Percentiles rank a stretch among this genome's conserved stretches.
phyloP scores from a whole-genome alignment of 164 flowering plant species.

The Piper betle region DNA sequence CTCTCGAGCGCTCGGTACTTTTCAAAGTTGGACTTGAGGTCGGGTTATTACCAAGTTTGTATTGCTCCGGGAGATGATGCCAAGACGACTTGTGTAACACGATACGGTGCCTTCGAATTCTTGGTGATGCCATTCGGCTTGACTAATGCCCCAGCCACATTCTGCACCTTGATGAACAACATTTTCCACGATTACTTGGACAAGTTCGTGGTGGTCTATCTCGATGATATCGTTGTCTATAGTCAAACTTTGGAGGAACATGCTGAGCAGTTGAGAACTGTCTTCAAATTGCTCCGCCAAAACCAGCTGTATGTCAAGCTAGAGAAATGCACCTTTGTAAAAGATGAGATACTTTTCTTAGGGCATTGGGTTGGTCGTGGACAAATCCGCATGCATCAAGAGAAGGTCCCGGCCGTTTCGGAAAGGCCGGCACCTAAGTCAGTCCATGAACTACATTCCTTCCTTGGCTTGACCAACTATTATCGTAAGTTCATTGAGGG shows the following conservation, averaged over 20 bases:
- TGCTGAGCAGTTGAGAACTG: background rate
- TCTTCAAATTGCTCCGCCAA: background rate
- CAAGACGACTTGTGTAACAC: background rate
- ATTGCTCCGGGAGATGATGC: conserved; percentile 3
- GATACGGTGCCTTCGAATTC: conserved; percentile 2
- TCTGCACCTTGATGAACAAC: conserved; percentile 5
- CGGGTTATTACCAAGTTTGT: background rate
- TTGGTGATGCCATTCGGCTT: conserved; percentile 6
- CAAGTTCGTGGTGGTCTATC: conserved; percentile 1
- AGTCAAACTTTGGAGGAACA: background rate
- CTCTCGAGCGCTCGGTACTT: background rate
- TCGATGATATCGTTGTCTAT: background rate
- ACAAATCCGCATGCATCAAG: background rate
- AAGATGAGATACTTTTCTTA: conserved; percentile 1
- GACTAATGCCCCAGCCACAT: conserved; percentile 2
- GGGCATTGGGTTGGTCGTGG: conserved; percentile 1
- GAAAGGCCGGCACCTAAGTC: too few relatives aligned
- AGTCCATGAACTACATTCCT: too few relatives aligned
- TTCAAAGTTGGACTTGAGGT: conserved; percentile 8
- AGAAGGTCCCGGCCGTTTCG: too few relatives aligned
- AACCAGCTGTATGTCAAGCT: background rate
- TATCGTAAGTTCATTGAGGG: too few relatives aligned
- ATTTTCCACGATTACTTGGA: background rate
- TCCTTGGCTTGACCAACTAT: too few relatives aligned
- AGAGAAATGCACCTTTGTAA: conserved; percentile 6